Evolutionary conservation across 202 grass and related monocot genomes (phyloP), one percentile per base, ranked within the genome.

Genomic region (Hordeum pubiflorum): DNA sequence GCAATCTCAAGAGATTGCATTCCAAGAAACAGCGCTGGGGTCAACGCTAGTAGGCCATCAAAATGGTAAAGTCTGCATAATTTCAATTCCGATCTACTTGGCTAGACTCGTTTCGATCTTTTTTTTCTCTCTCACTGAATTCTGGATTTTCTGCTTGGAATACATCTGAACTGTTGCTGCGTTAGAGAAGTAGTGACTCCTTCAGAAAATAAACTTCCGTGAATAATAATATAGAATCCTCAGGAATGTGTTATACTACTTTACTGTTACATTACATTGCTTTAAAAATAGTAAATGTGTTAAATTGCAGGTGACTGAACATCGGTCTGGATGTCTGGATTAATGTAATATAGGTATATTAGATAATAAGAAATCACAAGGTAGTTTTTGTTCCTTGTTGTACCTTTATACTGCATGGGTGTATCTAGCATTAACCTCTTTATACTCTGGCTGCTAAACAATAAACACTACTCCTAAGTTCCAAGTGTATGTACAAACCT

Each of bases 51-150:
- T 50, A 79, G 85, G n/a, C 18, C 74, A 87, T 81, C 85, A 88
- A 72, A 83, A 90, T 88, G 88, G 91, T 93, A 88, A 69, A 85
- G 63, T 79, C 69, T 68, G 23, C 65, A 26, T 17, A 23, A 14
- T 69, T 81, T 75, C 24, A 20, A 54, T 46, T 63, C 44, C 67
- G 31, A 43, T 69, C 38, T 75, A 54, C 18, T 57, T 13, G 4
- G 18, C 72, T 58, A 64, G 10, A 36, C 39, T 56, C 43, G 60
- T 63, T 76, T 54, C 18, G 12, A 40, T 73, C 3, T 52, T 59
- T 29, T 6, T 32, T 31, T 1, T 63, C 12, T 6, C 5, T 63
- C 17, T 58, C 7, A 20, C 11, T 57, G 5, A 13, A 37, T 72
- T 78, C 37, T 59, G 40, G 2, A 40, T 77, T 86, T 68, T 46